A percentile compares a stretch with the other conserved stretches of the same genome.
Conservation (phyloP, 768 basidiomycete genomes). For the Astraeus odoratus region DNA sequence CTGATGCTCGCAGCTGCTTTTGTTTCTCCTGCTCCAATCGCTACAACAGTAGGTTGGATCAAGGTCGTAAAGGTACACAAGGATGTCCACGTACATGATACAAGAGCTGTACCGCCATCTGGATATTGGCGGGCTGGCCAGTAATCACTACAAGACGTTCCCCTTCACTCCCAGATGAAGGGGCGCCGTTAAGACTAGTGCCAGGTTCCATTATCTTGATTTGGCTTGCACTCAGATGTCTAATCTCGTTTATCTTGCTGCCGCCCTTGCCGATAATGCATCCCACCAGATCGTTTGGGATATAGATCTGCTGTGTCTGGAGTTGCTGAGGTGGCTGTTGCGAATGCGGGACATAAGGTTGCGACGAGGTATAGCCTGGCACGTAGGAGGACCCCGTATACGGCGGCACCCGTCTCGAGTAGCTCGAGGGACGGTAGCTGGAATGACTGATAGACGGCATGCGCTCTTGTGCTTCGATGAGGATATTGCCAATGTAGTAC, state of each 20-base stretch:
- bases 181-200: slow-evolving; percentile 65
- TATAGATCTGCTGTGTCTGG: slow-evolving; percentile 97
- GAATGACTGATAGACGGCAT: slow-evolving; percentile 58
- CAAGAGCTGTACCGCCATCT: slow-evolving; percentile 90
- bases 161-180: slow-evolving; percentile 70
- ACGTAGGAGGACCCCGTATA: slow-evolving; percentile 59
- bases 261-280: slow-evolving; percentile 98
- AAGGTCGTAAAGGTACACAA: slow-evolving; percentile 1
- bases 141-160: slow-evolving; percentile 95
- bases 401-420: slow-evolving; percentile 43
- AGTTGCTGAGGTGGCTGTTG: slow-evolving; percentile 65
- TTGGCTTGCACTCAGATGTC: slow-evolving; percentile 90
- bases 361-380: slow-evolving; percentile 48
- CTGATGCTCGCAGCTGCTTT: slow-evolving; percentile 53
- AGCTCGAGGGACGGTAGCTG: slow-evolving; percentile 59
- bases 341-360: slow-evolving; percentile 38
- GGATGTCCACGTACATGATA: slow-evolving; percentile 57
- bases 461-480: slow-evolving; percentile 87
- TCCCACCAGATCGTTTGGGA: slow-evolving; percentile 95
- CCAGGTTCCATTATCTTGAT: slow-evolving; percentile 99
- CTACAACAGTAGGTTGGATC: slow-evolving; percentile 30
- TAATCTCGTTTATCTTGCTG: slow-evolving; percentile 97
- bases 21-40: slow-evolving; percentile 86
- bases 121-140: slow-evolving; percentile 90
- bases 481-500: slow-evolving; percentile 97